These are phyloP conservation scores for Podaxis sp. DNA, from an alignment of 768 basidiomycete species.

Conservation along the genomic window DNA sequence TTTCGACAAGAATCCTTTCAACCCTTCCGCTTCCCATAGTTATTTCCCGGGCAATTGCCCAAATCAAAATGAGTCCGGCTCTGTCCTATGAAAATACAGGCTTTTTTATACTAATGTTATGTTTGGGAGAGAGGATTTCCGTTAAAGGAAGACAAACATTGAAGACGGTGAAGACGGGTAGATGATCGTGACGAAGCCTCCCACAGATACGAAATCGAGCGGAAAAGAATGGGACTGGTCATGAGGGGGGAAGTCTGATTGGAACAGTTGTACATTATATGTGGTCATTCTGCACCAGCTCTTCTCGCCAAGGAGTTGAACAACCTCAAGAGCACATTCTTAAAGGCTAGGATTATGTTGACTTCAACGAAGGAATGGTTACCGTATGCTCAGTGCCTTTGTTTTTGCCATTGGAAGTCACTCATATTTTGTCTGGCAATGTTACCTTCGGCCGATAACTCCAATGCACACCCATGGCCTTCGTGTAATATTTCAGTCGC, in stretches of 20 bases:
- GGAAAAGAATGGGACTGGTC: slow-evolving; percentile 38
- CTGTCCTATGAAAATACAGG: too few relatives aligned
- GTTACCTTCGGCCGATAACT: slow-evolving; percentile 63
- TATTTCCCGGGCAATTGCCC: too few relatives aligned
- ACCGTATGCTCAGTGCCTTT: slow-evolving; percentile 39
- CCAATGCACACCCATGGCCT: slow-evolving; percentile 36
- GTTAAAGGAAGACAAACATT: too few relatives aligned
- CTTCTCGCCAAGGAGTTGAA: slow-evolving; percentile 28
- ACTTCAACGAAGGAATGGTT: slow-evolving; percentile 75
- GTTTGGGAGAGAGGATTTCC: too few relatives aligned
- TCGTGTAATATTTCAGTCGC: slow-evolving; percentile 41
- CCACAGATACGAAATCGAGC: slow-evolving; percentile 58
- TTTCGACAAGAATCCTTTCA: too few relatives aligned
- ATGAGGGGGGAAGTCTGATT: slow-evolving; percentile 34
- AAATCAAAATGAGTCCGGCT: too few relatives aligned
- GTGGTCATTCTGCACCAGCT: slow-evolving; percentile 65
- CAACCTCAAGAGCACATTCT: slow-evolving; percentile 8
- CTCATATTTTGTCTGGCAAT: slow-evolving; percentile 35
- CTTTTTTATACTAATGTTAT: too few relatives aligned
- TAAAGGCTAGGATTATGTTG: slow-evolving; percentile 67
- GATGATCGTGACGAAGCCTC: too few relatives aligned
- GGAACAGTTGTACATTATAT: slow-evolving; percentile 59
- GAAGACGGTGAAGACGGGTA: too few relatives aligned
- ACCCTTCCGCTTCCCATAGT: too few relatives aligned
- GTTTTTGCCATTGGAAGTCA: background rate